A percentile compares a stretch with the other conserved stretches of the same genome.
phyloP scores from a whole-genome alignment of 371 early-diverging fungal genomes.

The Zychaea mexicana region DNA sequence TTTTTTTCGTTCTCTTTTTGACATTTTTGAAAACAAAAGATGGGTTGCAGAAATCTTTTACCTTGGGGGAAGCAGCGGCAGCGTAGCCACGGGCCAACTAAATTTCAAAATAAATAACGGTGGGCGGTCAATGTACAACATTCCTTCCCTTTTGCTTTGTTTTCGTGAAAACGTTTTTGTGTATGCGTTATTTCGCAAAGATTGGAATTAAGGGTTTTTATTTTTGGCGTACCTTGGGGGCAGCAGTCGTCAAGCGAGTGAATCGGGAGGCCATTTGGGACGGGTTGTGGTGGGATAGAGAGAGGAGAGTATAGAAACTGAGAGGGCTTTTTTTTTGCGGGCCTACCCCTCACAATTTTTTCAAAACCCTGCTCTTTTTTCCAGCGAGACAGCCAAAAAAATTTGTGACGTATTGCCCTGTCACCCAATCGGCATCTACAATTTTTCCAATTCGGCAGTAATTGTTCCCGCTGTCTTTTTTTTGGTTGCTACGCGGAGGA shows the following conservation, averaged over 20 bases:
- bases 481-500: too few species aligned
- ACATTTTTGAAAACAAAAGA: not conserved
- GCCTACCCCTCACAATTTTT: conserved; percentile 1
- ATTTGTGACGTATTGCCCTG: not conserved
- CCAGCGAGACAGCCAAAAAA: too few species aligned
- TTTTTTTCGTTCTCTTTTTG: not conserved
- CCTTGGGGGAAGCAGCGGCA: conserved; percentile 54
- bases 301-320: conserved; percentile 5
- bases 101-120: not conserved
- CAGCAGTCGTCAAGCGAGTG: conserved; percentile 43
- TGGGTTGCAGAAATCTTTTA: conserved; percentile 19
- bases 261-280: conserved; percentile 40
- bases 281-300: not conserved
- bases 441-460: too few species aligned
- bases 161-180: too few species aligned
- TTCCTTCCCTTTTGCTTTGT: too few species aligned
- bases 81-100: conserved; percentile 65
- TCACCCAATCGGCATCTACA: too few species aligned
- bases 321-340: conserved; percentile 5
- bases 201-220: too few species aligned
- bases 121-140: too few species aligned
- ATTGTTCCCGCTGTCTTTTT: too few species aligned
- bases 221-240: conserved; percentile 39
- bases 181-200: too few species aligned
- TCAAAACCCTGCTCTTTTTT: too few species aligned